A percentile compares a stretch with the other conserved stretches of the same genome.
phyloP scores from a whole-genome alignment of 192 early-diverging fungal species.

The Rhizophagus sp. region DNA sequence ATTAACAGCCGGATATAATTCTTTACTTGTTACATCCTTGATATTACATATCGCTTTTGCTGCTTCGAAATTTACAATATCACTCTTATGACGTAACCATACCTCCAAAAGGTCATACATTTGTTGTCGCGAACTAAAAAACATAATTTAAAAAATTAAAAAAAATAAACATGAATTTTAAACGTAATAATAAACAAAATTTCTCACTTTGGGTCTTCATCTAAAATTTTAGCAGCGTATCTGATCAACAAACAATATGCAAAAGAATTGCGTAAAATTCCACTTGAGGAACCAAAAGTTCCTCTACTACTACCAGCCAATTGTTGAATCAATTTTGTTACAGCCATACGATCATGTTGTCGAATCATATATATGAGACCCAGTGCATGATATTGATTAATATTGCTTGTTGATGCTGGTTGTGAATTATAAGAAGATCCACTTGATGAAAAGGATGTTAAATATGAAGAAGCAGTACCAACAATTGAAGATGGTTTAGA shows the following conservation, averaged over 20 bases:
- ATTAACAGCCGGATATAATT: conserved; percentile 90
- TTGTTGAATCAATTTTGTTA: conserved; percentile 92
- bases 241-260: conserved; percentile 93
- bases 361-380: conserved; percentile 93
- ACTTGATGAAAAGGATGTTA: conserved; percentile 51
- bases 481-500: conserved; percentile 66
- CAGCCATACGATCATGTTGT: conserved; percentile 97
- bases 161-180: background rate
- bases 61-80: conserved; percentile 98
- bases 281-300: conserved; percentile 52
- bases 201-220: conserved; percentile 64
- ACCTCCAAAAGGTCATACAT: conserved; percentile 87
- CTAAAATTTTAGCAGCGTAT: conserved; percentile 88
- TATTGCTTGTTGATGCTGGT: conserved; percentile 70
- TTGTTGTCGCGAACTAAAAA: conserved; percentile 52
- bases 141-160: background rate
- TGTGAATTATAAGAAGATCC: conserved; percentile 38
- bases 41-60: conserved; percentile 96
- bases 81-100: conserved; percentile 91
- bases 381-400: conserved; percentile 97
- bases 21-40: conserved; percentile 76
- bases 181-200: background rate
- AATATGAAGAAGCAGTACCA: conserved; percentile 51
- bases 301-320: conserved; percentile 60
- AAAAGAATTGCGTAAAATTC: conserved; percentile 73